Conservation (phyloP, 192 early-diverging fungal genomes). For the Anaeromyces robustus region DNA sequence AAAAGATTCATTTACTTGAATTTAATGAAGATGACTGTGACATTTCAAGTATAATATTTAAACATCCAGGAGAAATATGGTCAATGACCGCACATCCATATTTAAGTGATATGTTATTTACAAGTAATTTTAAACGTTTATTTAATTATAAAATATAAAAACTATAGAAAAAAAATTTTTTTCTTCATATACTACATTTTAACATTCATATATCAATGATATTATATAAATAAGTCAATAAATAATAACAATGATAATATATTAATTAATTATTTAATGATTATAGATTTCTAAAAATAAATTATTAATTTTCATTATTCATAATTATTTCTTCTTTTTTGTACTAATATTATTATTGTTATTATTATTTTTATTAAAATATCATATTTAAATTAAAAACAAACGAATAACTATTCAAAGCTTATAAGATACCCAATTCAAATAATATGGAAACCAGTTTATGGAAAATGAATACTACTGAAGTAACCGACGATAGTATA, state of each 20-base stretch:
- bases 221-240: too few species aligned
- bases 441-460: constrained; percentile 5
- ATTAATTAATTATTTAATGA: too few species aligned
- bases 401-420: neutral
- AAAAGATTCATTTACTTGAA: constrained; percentile 50
- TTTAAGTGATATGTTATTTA: constrained; percentile 40
- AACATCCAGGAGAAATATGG: constrained; percentile 50
- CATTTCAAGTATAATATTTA: constrained; percentile 34
- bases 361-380: neutral
- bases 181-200: too few species aligned
- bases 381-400: neutral
- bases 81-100: constrained; percentile 42
- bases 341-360: too few species aligned
- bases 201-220: too few species aligned
- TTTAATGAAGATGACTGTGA: constrained; percentile 59
- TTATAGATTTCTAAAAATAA: too few species aligned
- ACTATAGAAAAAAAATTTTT: neutral
- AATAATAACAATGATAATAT: too few species aligned
- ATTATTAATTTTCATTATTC: too few species aligned
- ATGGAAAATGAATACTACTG: constrained; percentile 3
- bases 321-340: too few species aligned
- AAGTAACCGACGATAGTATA: neutral
- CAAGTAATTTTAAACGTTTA: constrained; percentile 28
- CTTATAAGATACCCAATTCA: neutral
- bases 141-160: neutral